A percentile compares a stretch with the other conserved stretches of the same genome.
These are phyloP conservation scores for Xylariaceae sp. DNA, from an alignment of 2,329 filamentous ascomycete species.

Conservation along the genomic window DNA sequence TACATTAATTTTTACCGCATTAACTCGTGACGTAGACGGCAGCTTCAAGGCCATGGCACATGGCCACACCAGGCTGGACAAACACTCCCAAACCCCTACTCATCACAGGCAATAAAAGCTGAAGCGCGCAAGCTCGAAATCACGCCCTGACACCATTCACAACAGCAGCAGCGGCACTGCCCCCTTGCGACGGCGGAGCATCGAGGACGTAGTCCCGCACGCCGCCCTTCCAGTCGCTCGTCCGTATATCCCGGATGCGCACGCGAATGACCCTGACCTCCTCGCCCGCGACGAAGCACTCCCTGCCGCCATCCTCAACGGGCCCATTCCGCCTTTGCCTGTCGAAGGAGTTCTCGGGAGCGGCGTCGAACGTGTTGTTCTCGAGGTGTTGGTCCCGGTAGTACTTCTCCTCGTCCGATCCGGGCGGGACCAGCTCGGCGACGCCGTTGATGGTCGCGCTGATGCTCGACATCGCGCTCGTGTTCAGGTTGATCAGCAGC, in stretches of 20 bases:
- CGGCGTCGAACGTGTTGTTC: slow-evolving; percentile 79
- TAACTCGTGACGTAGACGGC: too few species aligned
- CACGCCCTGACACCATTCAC: slow-evolving; percentile 11
- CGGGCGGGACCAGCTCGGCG: slow-evolving; percentile 65
- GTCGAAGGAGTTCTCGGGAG: slow-evolving; percentile 43
- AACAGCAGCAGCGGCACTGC: not conserved
- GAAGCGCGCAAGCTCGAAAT: too few species aligned
- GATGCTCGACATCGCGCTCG: slow-evolving; percentile 79
- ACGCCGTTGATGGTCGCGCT: slow-evolving; percentile 90
- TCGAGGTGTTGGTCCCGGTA: slow-evolving; percentile 79
- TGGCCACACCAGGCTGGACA: too few species aligned
- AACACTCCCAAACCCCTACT: too few species aligned
- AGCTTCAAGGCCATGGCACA: too few species aligned
- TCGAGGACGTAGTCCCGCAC: slow-evolving; percentile 68
- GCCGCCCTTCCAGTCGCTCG: slow-evolving; percentile 92
- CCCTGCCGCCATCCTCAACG: slow-evolving; percentile 47
- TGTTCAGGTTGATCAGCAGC: slow-evolving; percentile 86
- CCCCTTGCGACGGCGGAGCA: slow-evolving; percentile 5
- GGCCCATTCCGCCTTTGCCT: slow-evolving; percentile 28
- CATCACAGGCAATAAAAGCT: too few species aligned
- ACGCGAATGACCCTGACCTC: slow-evolving; percentile 87
- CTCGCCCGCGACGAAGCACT: slow-evolving; percentile 71
- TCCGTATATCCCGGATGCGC: slow-evolving; percentile 74
- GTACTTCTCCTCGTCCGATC: slow-evolving; percentile 77
- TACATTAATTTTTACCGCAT: too few species aligned